A percentile compares a stretch with the other conserved stretches of the same genome.
These are phyloP conservation scores for Aureobasidium sp. DNA, from an alignment of 2,329 filamentous ascomycete species.

Conservation along the genomic window DNA sequence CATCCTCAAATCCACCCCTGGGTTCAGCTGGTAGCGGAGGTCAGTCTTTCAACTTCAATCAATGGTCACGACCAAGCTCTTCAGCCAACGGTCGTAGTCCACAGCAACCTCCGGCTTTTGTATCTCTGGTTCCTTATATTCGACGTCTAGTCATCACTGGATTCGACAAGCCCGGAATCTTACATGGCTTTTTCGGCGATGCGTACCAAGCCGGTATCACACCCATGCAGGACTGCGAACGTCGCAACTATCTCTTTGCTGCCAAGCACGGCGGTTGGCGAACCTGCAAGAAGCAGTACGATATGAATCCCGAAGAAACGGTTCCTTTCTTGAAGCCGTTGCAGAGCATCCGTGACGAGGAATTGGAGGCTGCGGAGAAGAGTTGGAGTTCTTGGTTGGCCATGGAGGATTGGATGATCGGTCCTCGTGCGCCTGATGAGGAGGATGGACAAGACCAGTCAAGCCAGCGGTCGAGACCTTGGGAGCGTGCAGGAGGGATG, in stretches of 20 bases:
- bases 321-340: constrained; percentile 82
- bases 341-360: constrained; percentile 64
- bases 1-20: constrained; percentile 23
- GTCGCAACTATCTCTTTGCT: constrained; percentile 89
- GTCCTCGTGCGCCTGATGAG: constrained; percentile 39
- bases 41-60: constrained; percentile 20
- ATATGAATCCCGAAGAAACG: constrained; percentile 65
- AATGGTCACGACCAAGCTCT: constrained; percentile 28
- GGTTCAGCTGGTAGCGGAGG: not conserved
- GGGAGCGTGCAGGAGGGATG: not conserved
- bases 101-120: constrained; percentile 27
- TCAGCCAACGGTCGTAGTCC: constrained; percentile 29
- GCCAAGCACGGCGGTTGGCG: constrained; percentile 90
- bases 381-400: constrained; percentile 92
- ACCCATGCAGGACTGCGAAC: constrained; percentile 76
- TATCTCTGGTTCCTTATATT: constrained; percentile 81
- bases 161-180: constrained; percentile 76
- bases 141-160: constrained; percentile 84
- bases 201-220: constrained; percentile 77
- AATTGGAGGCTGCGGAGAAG: constrained; percentile 74
- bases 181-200: constrained; percentile 96
- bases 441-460: not conserved
- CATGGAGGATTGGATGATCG: constrained; percentile 99
- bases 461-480: not conserved
- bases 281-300: constrained; percentile 81